Evolutionary conservation across 441 rosid genomes (phyloP), one percentile per base, ranked within the genome.

Genomic region (Viola pubescens): DNA sequence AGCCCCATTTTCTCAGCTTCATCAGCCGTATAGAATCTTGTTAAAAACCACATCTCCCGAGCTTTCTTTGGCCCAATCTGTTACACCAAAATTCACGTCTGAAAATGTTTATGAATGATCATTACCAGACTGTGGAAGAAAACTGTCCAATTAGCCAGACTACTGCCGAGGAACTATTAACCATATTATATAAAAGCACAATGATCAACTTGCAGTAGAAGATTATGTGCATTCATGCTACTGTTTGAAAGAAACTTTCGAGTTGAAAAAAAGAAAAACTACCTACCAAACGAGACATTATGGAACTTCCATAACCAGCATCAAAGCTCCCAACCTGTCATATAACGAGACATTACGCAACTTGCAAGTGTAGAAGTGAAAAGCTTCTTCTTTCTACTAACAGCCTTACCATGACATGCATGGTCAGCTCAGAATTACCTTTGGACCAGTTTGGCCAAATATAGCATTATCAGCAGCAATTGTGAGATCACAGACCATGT

Each of bases 1-100:
- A 91, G 97, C 59, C 97, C 98, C 97, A 91, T 91, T 77, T 81
- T 82, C 34, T 85, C 95, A 58, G 98, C 97, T 74, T 91, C 97
- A 11, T 79, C 69, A 63, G 97, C 95, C 49, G 84, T 75, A 69
- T 89, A 91, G 69, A 91, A 91, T 65, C 94, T 82, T 11, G 97
- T 64, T 71, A 91, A 68, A 70, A 78, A 89, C 98, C 98, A 91
- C 87, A 91, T 87, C 60, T 89, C 98, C 6, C 98, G 85, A 3
- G 98, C 98, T 70, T 79, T 87, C 68, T 91, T 91, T 0, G 97
- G 97, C 52, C 98, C 98, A 46, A 86, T 74, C 98, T 86, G 72
- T 72, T 55, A 52, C 44, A 62, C 37, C 52, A 52, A 54, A 52
- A 37, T 42, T 53, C 50, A 76, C 4, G 14, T 9, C 43, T 38